phyloP scores from a whole-genome alignment of 495 filamentous ascomycete genomes.

The Daldinia caldariorum region DNA sequence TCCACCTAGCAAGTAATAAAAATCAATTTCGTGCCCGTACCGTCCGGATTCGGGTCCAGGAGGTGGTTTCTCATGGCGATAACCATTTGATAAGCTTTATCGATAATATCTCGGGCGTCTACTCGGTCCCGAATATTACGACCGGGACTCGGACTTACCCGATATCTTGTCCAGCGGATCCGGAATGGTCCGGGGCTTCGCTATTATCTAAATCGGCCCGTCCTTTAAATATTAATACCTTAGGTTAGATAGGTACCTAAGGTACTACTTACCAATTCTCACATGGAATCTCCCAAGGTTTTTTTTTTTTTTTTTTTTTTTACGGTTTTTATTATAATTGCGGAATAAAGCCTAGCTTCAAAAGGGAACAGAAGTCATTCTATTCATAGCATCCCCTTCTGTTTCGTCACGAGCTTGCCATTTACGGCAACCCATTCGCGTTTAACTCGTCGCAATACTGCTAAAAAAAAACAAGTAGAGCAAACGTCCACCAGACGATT shows the following conservation, averaged over 20 bases:
- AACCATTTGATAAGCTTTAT: not conserved
- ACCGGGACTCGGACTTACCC: not conserved
- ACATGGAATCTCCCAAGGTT: not conserved
- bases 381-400: constrained; percentile 14
- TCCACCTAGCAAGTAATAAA: not conserved
- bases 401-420: constrained; percentile 1
- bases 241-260: too few species aligned
- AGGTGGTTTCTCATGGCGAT: not conserved
- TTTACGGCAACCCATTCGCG: not conserved
- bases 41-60: not conserved
- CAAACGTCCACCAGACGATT: constrained; percentile 19
- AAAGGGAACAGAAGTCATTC: constrained; percentile 1
- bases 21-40: not conserved
- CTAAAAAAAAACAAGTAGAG: constrained; percentile 16
- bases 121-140: constrained; percentile 1
- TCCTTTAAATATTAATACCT: too few species aligned
- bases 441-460: constrained; percentile 14
- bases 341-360: not conserved
- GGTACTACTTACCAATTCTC: not conserved
- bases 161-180: not conserved
- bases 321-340: not conserved
- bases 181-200: too few species aligned
- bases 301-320: not conserved
- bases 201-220: too few species aligned
- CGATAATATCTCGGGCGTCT: not conserved